phyloP scores from a whole-genome alignment of 2,329 filamentous ascomycete species.

The Camillea tinctor region DNA sequence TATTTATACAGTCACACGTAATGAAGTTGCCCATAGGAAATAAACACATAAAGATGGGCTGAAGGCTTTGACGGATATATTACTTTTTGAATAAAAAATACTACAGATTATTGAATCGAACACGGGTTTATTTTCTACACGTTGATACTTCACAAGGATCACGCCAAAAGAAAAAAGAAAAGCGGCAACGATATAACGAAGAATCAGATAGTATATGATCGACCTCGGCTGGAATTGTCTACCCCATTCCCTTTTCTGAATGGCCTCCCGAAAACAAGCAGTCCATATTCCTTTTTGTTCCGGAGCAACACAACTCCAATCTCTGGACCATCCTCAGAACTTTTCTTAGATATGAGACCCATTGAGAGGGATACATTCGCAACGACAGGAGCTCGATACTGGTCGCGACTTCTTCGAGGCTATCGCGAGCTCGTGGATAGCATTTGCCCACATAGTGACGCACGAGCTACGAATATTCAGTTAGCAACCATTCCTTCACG shows the following conservation, averaged over 20 bases:
- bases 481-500: neutral
- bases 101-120: conserved; percentile 3
- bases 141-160: conserved; percentile 26
- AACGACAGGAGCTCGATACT: conserved; percentile 43
- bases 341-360: conserved; percentile 56
- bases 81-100: conserved; percentile 30
- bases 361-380: conserved; percentile 48
- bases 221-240: conserved; percentile 52
- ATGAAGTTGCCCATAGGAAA: neutral
- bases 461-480: conserved; percentile 15
- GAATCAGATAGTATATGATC: conserved; percentile 56
- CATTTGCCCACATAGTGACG: conserved; percentile 21
- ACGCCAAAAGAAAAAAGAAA: conserved; percentile 19
- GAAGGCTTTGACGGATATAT: conserved; percentile 3
- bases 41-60: neutral
- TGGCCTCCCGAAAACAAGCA: conserved; percentile 51
- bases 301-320: conserved; percentile 46
- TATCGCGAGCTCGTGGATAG: conserved; percentile 38
- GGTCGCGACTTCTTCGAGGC: conserved; percentile 45
- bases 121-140: conserved; percentile 17
- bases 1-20: neutral
- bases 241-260: conserved; percentile 47
- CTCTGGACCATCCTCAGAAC: conserved; percentile 55
- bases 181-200: conserved; percentile 32
- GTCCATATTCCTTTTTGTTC: conserved; percentile 45